A percentile compares a stretch with the other conserved stretches of the same genome.
phyloP scores from a whole-genome alignment of 2,329 filamentous ascomycete species.

The Ceratocystis lukuohia region DNA sequence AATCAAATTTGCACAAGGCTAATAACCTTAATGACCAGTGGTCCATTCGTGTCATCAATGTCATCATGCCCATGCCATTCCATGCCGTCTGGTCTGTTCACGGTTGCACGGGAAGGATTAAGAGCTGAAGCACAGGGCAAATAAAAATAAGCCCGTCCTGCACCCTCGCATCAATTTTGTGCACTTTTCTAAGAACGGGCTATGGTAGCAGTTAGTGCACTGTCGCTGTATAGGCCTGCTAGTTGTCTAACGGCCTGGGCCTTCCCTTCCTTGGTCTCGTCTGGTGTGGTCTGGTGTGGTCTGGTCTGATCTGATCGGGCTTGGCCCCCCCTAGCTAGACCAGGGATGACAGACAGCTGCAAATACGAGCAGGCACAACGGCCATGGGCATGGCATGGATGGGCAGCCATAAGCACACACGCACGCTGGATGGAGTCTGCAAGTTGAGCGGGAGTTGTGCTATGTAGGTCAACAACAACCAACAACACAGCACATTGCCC shows the following conservation, averaged over 20 bases:
- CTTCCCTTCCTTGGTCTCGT: not conserved
- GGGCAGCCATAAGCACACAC: too few species aligned
- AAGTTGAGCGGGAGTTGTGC: too few species aligned
- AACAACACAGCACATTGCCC: too few species aligned
- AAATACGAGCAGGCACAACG: too few species aligned
- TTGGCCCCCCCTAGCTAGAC: too few species aligned
- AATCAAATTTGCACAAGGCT: not conserved
- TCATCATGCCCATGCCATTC: too few species aligned
- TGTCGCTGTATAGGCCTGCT: not conserved
- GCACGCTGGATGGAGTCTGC: too few species aligned
- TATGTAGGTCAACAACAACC: too few species aligned
- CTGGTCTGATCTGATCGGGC: too few species aligned
- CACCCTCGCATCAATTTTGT: not conserved
- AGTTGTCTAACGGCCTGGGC: not conserved
- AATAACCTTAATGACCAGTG: not conserved
- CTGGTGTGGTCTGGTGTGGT: not conserved
- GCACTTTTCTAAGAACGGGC: not conserved
- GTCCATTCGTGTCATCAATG: not conserved
- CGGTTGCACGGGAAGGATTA: conserved; percentile 5
- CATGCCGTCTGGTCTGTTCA: not conserved
- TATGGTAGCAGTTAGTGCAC: not conserved
- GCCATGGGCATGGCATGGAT: too few species aligned
- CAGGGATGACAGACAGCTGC: too few species aligned
- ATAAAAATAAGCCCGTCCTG: not conserved
- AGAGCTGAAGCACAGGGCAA: not conserved